These are phyloP conservation scores for Eleusine coracana DNA, from an alignment of 176 grass and related monocot genomes.

Conservation along the genomic window DNA sequence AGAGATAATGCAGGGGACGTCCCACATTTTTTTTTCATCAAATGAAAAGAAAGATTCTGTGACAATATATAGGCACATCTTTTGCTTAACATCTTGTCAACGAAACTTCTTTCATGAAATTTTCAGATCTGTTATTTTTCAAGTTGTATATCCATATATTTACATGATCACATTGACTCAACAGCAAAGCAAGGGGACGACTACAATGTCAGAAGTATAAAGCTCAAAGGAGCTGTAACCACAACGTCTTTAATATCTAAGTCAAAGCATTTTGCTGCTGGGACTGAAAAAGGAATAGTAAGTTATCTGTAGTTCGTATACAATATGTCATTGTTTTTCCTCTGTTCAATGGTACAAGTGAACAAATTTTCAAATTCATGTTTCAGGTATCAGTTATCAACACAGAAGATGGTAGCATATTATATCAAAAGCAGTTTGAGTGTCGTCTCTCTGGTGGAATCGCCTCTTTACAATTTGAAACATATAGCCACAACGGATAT, in stretches of 20 bases:
- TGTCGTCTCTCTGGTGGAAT: constrained; percentile 75
- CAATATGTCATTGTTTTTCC: not conserved
- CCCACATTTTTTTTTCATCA: not conserved
- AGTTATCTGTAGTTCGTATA: constrained; percentile 40
- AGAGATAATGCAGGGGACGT: not conserved
- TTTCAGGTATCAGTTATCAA: constrained; percentile 85
- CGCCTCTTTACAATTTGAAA: constrained; percentile 84
- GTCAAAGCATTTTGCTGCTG: constrained; percentile 74
- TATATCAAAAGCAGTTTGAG: constrained; percentile 94
- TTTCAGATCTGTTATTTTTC: constrained; percentile 7
- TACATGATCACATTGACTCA: constrained; percentile 16
- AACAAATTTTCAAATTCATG: constrained; percentile 13
- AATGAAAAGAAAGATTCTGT: not conserved
- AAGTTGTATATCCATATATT: constrained; percentile 23
- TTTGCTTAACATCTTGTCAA: constrained; percentile 18
- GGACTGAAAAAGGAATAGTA: constrained; percentile 91
- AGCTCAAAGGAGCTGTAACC: constrained; percentile 78
- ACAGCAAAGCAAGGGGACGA: constrained; percentile 85
- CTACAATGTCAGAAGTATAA: constrained; percentile 59
- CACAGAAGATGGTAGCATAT: constrained; percentile 61
- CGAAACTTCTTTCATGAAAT: constrained; percentile 2
- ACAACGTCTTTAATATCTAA: constrained; percentile 58
- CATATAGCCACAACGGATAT: constrained; percentile 61
- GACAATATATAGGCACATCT: not conserved
- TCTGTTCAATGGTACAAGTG: not conserved